A percentile compares a stretch with the other conserved stretches of the same genome.
These are phyloP conservation scores for Fusarium hainanense DNA, from an alignment of 2,329 filamentous ascomycete genomes.

Conservation along the genomic window DNA sequence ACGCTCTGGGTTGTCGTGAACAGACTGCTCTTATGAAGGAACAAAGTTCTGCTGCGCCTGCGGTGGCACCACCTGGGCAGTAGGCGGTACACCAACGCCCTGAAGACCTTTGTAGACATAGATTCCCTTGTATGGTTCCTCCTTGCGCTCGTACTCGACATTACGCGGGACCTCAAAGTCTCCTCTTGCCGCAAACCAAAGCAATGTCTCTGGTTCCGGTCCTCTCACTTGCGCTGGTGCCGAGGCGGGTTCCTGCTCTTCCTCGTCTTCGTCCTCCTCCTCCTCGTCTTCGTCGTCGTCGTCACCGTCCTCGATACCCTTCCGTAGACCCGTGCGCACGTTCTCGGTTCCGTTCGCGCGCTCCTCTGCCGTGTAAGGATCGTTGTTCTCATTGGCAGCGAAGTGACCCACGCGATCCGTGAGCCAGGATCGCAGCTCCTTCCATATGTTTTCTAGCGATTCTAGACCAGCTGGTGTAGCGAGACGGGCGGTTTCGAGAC, in stretches of 20 bases:
- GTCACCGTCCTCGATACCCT: constrained; percentile 62
- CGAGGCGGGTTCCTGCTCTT: constrained; percentile 2
- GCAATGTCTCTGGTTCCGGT: constrained; percentile 59
- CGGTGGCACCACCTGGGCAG: constrained; percentile 10
- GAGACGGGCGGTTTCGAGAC: constrained; percentile 60
- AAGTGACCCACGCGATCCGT: constrained; percentile 56
- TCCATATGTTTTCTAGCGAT: constrained; percentile 68
- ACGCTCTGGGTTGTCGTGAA: neutral
- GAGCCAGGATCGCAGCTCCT: constrained; percentile 56
- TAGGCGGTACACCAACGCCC: constrained; percentile 51
- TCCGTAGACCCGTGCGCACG: constrained; percentile 76
- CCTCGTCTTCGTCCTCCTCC: constrained; percentile 39
- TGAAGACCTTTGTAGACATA: constrained; percentile 48
- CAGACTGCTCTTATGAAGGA: constrained; percentile 16
- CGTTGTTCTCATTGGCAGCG: constrained; percentile 59
- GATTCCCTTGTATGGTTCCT: constrained; percentile 19
- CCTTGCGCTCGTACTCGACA: constrained; percentile 56
- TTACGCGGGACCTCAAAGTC: constrained; percentile 59
- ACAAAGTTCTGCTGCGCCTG: constrained; percentile 23
- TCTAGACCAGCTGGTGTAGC: constrained; percentile 58
- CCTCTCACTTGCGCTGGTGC: constrained; percentile 50
- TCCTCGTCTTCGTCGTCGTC: constrained; percentile 67
- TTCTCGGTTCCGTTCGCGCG: constrained; percentile 72
- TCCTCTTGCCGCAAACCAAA: constrained; percentile 59
- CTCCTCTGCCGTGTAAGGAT: constrained; percentile 79